These are phyloP conservation scores for Penicillium sp. DNA, from an alignment of 2,329 filamentous ascomycete species.

Conservation along the genomic window DNA sequence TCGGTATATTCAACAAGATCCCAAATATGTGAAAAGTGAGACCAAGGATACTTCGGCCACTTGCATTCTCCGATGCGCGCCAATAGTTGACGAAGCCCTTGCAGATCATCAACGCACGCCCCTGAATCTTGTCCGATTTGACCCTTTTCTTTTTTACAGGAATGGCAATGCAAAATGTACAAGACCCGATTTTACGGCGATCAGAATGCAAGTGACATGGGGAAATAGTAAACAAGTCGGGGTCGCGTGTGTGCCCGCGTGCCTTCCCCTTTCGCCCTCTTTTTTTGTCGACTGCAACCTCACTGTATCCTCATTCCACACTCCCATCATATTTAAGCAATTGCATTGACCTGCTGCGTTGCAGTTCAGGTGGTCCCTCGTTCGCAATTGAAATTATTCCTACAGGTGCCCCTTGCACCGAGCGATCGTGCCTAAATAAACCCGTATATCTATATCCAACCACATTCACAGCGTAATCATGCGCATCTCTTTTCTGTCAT, in stretches of 20 bases:
- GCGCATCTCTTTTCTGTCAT: slow-evolving; percentile 27
- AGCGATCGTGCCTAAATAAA: background rate
- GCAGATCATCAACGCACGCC: slow-evolving; percentile 12
- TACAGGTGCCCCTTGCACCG: background rate
- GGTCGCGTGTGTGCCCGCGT: slow-evolving; percentile 9
- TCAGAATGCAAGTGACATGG: slow-evolving; percentile 2
- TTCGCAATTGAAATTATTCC: slow-evolving; percentile 14
- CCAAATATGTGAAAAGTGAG: background rate
- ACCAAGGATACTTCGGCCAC: background rate
- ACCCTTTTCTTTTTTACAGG: background rate
- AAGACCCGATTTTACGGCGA: background rate
- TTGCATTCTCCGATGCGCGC: slow-evolving; percentile 12
- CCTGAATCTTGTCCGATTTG: slow-evolving; percentile 3
- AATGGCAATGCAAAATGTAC: background rate
- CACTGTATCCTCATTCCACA: slow-evolving; percentile 9
- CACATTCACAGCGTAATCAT: slow-evolving; percentile 17
- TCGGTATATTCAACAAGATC: background rate
- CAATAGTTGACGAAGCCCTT: slow-evolving; percentile 11
- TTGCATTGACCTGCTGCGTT: slow-evolving; percentile 21
- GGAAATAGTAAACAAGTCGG: background rate
- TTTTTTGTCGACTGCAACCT: slow-evolving; percentile 10
- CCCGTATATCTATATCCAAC: slow-evolving; percentile 7
- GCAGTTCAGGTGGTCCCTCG: slow-evolving; percentile 17
- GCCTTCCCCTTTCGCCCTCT: slow-evolving; percentile 6
- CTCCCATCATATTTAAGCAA: slow-evolving; percentile 15